A percentile compares a stretch with the other conserved stretches of the same genome.
Evolutionary conservation across 2,329 filamentous ascomycete species (phyloP).

Genomic region (Hypoxylon sp.): DNA sequence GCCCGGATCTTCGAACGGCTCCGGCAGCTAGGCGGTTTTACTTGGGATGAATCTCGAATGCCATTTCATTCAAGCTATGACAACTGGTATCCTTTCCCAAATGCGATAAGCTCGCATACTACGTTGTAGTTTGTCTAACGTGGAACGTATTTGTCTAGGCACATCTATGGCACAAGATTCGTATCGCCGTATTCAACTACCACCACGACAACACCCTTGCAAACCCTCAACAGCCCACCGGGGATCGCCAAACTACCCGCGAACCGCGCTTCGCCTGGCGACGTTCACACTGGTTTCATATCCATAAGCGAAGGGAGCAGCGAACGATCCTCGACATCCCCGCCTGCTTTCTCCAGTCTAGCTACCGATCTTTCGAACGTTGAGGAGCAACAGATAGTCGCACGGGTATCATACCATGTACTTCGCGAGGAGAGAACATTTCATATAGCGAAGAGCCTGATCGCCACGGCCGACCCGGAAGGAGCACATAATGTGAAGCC

Average conservation of each 20-base stretch:
- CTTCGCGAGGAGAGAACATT: constrained; percentile 89
- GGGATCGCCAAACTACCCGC: constrained; percentile 60
- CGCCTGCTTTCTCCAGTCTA: constrained; percentile 53
- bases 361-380: constrained; percentile 67
- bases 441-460: constrained; percentile 82
- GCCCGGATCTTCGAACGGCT: constrained; percentile 80
- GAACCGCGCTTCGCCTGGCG: constrained; percentile 61
- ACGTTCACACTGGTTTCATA: constrained; percentile 57
- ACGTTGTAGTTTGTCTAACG: constrained; percentile 37
- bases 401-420: constrained; percentile 85
- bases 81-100: constrained; percentile 74
- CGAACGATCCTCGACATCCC: constrained; percentile 58
- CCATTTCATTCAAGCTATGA: constrained; percentile 82
- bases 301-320: constrained; percentile 59
- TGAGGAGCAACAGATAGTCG: constrained; percentile 77
- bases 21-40: constrained; percentile 79
- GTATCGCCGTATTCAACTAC: constrained; percentile 65
- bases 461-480: constrained; percentile 78
- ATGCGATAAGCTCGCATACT: constrained; percentile 33
- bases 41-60: constrained; percentile 76
- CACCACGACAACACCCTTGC: constrained; percentile 63
- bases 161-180: constrained; percentile 75
- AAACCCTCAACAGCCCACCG: constrained; percentile 62
- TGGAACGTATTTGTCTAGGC: constrained; percentile 61
- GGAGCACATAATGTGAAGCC: constrained; percentile 84